Evolutionary conservation across 345 rosid species (phyloP).

Genomic region (Eutrema heterophyllum): DNA sequence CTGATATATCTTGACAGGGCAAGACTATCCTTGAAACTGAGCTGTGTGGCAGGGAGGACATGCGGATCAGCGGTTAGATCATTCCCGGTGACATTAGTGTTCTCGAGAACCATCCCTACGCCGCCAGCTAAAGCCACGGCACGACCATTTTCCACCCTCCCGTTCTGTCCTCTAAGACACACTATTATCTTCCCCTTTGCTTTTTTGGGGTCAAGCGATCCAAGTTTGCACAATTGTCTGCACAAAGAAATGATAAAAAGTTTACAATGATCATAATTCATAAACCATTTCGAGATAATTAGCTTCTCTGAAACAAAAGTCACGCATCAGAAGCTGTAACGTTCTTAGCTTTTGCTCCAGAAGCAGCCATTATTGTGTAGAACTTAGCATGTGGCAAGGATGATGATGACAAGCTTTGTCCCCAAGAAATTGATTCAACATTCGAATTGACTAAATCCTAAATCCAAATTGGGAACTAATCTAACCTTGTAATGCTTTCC

Average conservation of each 20-base stretch:
- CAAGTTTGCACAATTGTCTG: slow-evolving; percentile 10
- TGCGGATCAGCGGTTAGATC: no score
- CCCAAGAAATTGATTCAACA: no score
- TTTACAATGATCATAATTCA: not conserved
- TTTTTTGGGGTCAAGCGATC: slow-evolving; percentile 46
- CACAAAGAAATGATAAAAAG: not conserved
- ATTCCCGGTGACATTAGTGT: no score
- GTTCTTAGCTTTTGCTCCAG: slow-evolving; percentile 47
- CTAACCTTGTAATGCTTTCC: slow-evolving; percentile 54
- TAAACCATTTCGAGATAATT: not conserved
- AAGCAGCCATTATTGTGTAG: slow-evolving; percentile 52
- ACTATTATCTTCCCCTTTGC: no score
- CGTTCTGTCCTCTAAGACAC: no score
- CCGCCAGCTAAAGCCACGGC: no score
- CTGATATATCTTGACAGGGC: no score
- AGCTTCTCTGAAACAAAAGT: slow-evolving; percentile 7
- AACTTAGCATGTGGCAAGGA: slow-evolving; percentile 39
- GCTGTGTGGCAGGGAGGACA: no score
- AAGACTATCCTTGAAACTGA: no score
- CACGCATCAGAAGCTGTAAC: slow-evolving; percentile 50
- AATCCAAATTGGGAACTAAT: not conserved
- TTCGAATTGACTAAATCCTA: no score
- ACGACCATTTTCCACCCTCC: no score
- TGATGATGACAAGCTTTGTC: slow-evolving; percentile 56
- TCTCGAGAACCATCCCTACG: no score